Conservation (phyloP, 2,329 filamentous ascomycete species). For the Ciborinia camelliae region DNA sequence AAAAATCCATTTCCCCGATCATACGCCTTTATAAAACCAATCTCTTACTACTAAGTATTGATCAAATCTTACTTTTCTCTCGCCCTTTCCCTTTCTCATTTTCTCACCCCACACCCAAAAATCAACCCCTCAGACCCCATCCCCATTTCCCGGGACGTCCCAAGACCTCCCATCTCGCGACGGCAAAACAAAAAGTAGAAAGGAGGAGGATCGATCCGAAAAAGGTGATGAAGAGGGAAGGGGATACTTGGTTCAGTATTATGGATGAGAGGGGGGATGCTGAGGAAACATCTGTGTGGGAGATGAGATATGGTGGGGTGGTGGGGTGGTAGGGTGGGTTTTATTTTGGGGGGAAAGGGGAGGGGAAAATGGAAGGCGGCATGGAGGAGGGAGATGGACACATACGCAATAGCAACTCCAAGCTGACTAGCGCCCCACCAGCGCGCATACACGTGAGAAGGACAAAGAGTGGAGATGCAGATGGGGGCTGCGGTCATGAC, state of each 20-base stretch:
- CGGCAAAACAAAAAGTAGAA: not conserved
- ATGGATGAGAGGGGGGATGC: not conserved
- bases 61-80: no score
- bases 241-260: not conserved
- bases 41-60: no score
- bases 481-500: conserved; percentile 35
- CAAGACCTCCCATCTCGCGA: not conserved
- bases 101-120: not conserved
- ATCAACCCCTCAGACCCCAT: not conserved
- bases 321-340: no score
- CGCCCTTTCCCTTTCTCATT: not conserved
- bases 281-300: not conserved
- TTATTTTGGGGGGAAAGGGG: no score
- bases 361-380: not conserved
- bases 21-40: no score
- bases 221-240: not conserved
- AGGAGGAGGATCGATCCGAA: not conserved
- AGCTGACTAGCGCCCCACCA: conserved; percentile 35
- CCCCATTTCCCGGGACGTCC: not conserved
- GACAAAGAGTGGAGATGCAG: conserved; percentile 35
- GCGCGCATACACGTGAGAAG: conserved; percentile 33
- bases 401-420: conserved; percentile 36
- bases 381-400: not conserved
- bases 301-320: no score
- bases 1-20: not conserved